Evolutionary conservation across 2,329 filamentous ascomycete species (phyloP), one percentile per base, ranked within the genome.

Genomic region (Xylaria digitata): DNA sequence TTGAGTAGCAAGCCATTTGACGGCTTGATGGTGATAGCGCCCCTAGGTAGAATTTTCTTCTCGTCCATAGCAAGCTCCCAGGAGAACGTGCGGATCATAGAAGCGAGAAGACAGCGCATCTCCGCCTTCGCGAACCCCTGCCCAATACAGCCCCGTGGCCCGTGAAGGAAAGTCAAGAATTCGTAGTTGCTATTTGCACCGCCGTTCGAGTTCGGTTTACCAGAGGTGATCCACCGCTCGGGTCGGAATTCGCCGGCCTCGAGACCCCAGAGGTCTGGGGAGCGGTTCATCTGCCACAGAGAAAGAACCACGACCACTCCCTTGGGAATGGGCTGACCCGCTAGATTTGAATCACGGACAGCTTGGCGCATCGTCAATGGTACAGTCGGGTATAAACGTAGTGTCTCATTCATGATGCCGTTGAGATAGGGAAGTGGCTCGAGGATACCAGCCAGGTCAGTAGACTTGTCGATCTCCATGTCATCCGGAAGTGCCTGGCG

Each of bases 61-160:
- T 90, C 85, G 69, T 89, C 86, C 77, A 92, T 83, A 69, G 85
- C 84, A 61, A 85, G 49, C 26, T 78, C 76, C 78, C 85, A 86
- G 63, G 87, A 83, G 75, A 92, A 94, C 15, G 83, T 82, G 1
- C 87, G 88, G 0, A 92, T 85, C 79, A 90, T 83, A 1, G 85
- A 85, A 13, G 91, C 91, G 13, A 96, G 75, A 65, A 95, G 76
- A 75, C 90, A 93, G 9, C 90, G 88, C 78, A 94, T 88, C 80
- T 95, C 92, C 0, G 89, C 87, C 74, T 87, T 89, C 0, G 92
- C 89, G 76, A 94, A 94, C 0, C 83, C 83, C 75, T 90, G 87
- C 0, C 90, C 91, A 65, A 93, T 93, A 73, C 91, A 93, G 70
- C 86, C 87, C 55, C 90, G 82, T 1, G 90, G 90, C 0, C 91